Percentiles rank a stretch among this genome's conserved stretches.
Conservation (phyloP, 179 eudicot genomes). For the Silene vulgaris region DNA sequence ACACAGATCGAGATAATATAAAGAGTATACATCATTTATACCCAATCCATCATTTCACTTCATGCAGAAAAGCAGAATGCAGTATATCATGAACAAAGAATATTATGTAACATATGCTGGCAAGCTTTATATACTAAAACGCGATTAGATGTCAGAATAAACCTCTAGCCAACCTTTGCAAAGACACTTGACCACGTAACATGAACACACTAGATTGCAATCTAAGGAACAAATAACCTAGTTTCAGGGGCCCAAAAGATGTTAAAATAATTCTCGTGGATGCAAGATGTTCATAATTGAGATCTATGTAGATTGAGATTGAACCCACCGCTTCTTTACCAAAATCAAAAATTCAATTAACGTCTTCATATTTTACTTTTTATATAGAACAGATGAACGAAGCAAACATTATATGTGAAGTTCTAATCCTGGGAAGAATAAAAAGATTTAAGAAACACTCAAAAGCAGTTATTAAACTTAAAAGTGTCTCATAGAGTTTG, state of each 20-base stretch:
- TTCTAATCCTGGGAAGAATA: not conserved
- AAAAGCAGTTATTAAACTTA: too few relatives aligned
- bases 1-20: not conserved
- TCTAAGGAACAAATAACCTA: too few relatives aligned
- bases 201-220: too few relatives aligned
- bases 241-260: not conserved
- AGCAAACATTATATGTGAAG: not conserved
- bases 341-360: not conserved
- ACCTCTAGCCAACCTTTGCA: too few relatives aligned
- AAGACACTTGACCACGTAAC: too few relatives aligned
- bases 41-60: too few relatives aligned
- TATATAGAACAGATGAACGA: not conserved
- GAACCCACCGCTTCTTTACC: too few relatives aligned
- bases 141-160: too few relatives aligned
- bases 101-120: too few relatives aligned
- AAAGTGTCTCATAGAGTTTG: not conserved
- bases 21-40: too few relatives aligned
- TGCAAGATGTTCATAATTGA: not conserved
- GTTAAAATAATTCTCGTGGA: not conserved
- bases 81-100: not conserved
- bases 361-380: not conserved
- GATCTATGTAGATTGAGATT: too few relatives aligned
- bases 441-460: not conserved
- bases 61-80: not conserved
- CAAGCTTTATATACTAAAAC: not conserved